Conservation (phyloP, 768 basidiomycete genomes). For the Termitomyces sp. region DNA sequence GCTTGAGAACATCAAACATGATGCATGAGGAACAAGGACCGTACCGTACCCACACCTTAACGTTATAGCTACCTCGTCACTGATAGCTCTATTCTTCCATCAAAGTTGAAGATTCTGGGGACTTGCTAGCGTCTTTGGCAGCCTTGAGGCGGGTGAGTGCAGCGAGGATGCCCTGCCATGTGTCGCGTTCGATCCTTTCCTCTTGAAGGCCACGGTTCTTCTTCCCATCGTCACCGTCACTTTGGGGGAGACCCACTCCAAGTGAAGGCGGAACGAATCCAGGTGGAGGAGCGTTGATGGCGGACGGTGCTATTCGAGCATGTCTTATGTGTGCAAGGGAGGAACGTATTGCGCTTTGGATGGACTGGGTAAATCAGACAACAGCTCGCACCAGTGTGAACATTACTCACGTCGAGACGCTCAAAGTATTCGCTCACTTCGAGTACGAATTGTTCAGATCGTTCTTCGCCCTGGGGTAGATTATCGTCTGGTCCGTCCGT, state of each 20-base stretch:
- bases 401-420: slow-evolving; percentile 61
- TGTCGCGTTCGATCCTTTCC: slow-evolving; percentile 71
- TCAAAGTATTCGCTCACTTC: slow-evolving; percentile 88
- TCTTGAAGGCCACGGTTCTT: slow-evolving; percentile 71
- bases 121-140: slow-evolving; percentile 28
- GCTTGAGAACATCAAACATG: slow-evolving; percentile 7
- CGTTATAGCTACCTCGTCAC: slow-evolving; percentile 7
- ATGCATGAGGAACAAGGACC: slow-evolving; percentile 4
- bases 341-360: slow-evolving; percentile 74
- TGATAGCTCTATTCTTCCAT: slow-evolving; percentile 22
- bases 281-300: slow-evolving; percentile 76
- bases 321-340: slow-evolving; percentile 80
- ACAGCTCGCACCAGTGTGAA: background rate
- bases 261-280: slow-evolving; percentile 77
- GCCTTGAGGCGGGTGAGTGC: slow-evolving; percentile 65
- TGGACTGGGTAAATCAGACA: slow-evolving; percentile 43
- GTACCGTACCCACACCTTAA: slow-evolving; percentile 9
- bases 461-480: slow-evolving; percentile 78
- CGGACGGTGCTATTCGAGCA: slow-evolving; percentile 82
- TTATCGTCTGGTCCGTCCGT: slow-evolving; percentile 67
- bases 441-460: slow-evolving; percentile 81
- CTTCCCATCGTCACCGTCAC: slow-evolving; percentile 31
- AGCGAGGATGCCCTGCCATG: slow-evolving; percentile 73
- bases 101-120: slow-evolving; percentile 15
- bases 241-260: slow-evolving; percentile 67